Conservation (phyloP, 257 asterid species). For the Jacaranda copaia region DNA sequence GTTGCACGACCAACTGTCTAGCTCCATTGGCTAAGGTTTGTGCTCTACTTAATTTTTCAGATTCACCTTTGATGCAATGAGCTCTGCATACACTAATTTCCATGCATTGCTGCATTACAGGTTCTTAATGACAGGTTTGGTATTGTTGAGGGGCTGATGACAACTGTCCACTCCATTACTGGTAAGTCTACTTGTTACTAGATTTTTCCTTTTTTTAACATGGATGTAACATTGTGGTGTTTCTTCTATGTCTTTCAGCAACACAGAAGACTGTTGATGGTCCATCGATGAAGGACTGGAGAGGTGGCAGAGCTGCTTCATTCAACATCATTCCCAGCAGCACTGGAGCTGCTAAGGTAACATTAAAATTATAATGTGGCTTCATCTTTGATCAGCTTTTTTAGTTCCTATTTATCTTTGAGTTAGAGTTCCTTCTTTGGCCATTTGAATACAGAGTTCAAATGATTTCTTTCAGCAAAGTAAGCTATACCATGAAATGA, state of each 20-base stretch:
- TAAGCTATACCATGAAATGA: not conserved
- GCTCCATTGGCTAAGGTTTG: constrained; percentile 87
- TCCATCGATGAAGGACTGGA: constrained; percentile 58
- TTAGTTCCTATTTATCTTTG: not conserved
- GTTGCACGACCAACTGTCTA: constrained; percentile 90
- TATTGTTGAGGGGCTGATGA: constrained; percentile 79
- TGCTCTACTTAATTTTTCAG: not conserved
- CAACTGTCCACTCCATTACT: constrained; percentile 63
- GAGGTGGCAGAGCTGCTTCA: constrained; percentile 59
- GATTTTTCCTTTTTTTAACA: not conserved
- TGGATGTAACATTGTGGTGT: not conserved
- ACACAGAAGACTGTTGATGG: constrained; percentile 63
- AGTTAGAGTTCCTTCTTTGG: not conserved
- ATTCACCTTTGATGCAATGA: not conserved
- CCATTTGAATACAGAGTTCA: not conserved
- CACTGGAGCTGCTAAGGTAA: constrained; percentile 63
- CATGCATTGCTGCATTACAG: constrained; percentile 40
- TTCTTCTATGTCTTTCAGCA: constrained; percentile 34
- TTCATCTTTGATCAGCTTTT: not conserved
- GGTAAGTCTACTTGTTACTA: constrained; percentile 38
- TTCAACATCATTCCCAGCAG: constrained; percentile 59
- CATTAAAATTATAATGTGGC: not conserved
- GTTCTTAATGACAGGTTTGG: constrained; percentile 87
- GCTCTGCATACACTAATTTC: not conserved
- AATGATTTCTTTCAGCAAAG: not conserved